Conservation (phyloP, 805 yeast genomes). For the Candida sonorensis region DNA sequence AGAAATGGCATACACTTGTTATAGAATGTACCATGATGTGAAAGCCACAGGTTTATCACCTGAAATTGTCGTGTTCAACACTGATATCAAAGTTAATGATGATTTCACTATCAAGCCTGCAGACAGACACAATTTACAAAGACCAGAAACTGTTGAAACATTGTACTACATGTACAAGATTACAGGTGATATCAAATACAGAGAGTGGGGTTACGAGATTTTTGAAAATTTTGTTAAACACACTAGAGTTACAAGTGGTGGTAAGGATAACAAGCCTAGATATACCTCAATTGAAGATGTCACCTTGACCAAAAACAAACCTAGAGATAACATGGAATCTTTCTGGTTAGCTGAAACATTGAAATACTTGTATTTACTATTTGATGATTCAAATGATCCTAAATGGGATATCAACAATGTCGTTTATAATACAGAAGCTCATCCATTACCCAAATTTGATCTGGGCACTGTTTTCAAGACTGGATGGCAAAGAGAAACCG, state of each 20-base stretch:
- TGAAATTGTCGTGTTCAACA: slow-evolving; percentile 81
- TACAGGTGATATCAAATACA: slow-evolving; percentile 72
- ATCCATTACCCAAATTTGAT: slow-evolving; percentile 75
- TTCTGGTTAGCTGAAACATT: slow-evolving; percentile 94
- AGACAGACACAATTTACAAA: slow-evolving; percentile 80
- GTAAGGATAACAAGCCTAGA: slow-evolving; percentile 35
- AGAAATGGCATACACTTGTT: slow-evolving; percentile 75
- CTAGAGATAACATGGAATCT: slow-evolving; percentile 75
- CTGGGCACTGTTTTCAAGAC: slow-evolving; percentile 46
- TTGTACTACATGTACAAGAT: slow-evolving; percentile 72
- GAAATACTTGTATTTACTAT: slow-evolving; percentile 74
- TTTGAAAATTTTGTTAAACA: slow-evolving; percentile 62
- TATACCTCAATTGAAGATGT: slow-evolving; percentile 68
- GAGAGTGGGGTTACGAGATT: slow-evolving; percentile 87
- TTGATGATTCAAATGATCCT: slow-evolving; percentile 55
- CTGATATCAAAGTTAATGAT: slow-evolving; percentile 31
- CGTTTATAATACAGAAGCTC: slow-evolving; percentile 91
- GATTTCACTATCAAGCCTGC: slow-evolving; percentile 65
- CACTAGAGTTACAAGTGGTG: slow-evolving; percentile 43
- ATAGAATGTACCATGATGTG: slow-evolving; percentile 69
- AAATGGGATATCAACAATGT: slow-evolving; percentile 59
- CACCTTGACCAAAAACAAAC: slow-evolving; percentile 44
- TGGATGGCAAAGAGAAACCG: slow-evolving; percentile 46
- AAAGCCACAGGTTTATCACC: slow-evolving; percentile 77
- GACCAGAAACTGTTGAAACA: slow-evolving; percentile 93